Base-by-base conservation (phyloP, 75 land plant species). In the Picea sitchensis region DNA sequence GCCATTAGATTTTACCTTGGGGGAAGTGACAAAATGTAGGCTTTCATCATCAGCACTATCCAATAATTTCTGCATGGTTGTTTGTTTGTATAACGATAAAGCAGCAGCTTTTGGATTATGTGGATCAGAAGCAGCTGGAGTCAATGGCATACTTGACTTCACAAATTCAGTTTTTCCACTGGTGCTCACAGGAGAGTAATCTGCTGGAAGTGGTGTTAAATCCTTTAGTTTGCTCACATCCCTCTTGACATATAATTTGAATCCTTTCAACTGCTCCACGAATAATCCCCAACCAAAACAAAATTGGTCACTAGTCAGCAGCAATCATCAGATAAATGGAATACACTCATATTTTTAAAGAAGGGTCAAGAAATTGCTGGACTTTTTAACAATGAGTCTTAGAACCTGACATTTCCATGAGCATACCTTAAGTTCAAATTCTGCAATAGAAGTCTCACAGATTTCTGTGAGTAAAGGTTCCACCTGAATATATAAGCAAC, bases 201-300 rank as follows among this genome's bases (percentile, higher is more conserved):
- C 30, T 26, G 65, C 9, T 64, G 65, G 65, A 64, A 30, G 32
- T 30, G 65, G 13, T 64, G 65, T 11, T 64, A 30, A 64, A 64
- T 64, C 65, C 30, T 38, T 38, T 38, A 64, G 11, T 64, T 64
- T 64, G 14, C 13, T 9, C 30, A 14, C 34, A 64, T 64, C 65
- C 65, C 65, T 64, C 65, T 23, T 64, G 65, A 64, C 34, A 64
- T 64, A 64, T 64, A 64, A 64, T 64, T 64, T 64, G 65, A 64
- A 64, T 23, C 30, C 30, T 64, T 64, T 64, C 34, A 64, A 14
- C 65, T 64, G 65, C 30, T 64, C 65, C 65, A 64, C 23, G 30
- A 64, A 64, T 64, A 64, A 31, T 21, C 32, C 65, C 30, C 65
- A 23, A 64, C 30, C 34, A 64, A 64, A 6, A 23, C 21, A 64